phyloP scores from a whole-genome alignment of 257 asterid genomes.

The Gentiana straminea region DNA sequence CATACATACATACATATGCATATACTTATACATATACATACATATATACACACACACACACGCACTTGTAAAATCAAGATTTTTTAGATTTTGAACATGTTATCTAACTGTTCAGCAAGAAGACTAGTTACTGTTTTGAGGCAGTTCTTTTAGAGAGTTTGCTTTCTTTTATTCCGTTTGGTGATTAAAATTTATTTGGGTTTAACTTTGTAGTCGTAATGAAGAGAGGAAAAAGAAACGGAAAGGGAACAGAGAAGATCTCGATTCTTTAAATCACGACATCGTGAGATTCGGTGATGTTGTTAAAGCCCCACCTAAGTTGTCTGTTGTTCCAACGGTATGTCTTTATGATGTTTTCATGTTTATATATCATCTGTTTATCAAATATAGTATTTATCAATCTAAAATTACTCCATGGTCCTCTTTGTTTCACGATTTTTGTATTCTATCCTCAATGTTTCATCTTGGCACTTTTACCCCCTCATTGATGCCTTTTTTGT shows the following conservation, averaged over 20 bases:
- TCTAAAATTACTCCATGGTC: neutral
- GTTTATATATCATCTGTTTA: neutral
- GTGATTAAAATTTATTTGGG: neutral
- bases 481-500: too few relatives aligned
- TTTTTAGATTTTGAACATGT: too few relatives aligned
- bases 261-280: conserved; percentile 51
- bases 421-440: neutral
- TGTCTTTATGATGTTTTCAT: neutral
- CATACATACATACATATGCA: too few relatives aligned
- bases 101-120: too few relatives aligned
- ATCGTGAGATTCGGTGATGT: conserved; percentile 74
- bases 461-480: too few relatives aligned
- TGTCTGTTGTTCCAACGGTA: conserved; percentile 75
- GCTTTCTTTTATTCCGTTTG: neutral
- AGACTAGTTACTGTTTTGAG: too few relatives aligned
- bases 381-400: neutral
- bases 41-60: too few relatives aligned
- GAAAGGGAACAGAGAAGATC: conserved; percentile 27
- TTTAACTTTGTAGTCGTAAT: conserved; percentile 42
- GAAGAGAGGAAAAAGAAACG: conserved; percentile 68
- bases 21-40: too few relatives aligned
- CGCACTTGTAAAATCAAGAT: too few relatives aligned
- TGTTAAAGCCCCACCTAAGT: conserved; percentile 85
- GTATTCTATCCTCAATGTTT: too few relatives aligned
- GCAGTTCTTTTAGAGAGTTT: too few relatives aligned